Evolutionary conservation across 202 grass and related monocot genomes (phyloP), one percentile per base, ranked within the genome.

Genomic region (Hordeum pubiflorum): DNA sequence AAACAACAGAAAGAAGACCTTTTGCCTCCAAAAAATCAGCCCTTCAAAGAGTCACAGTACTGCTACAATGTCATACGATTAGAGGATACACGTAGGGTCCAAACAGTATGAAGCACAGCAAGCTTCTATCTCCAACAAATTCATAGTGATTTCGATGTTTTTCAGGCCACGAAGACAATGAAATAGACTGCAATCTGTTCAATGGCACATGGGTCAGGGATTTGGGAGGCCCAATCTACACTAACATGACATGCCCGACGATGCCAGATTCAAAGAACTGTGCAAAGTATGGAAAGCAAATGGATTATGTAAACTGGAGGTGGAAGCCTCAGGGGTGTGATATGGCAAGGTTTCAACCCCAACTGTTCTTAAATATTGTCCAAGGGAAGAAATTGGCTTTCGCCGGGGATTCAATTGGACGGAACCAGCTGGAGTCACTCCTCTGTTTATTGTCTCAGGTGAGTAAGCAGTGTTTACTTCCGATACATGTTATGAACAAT

Each of bases 371-470:
- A 57, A 40, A 85, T 39, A 38, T 86, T 61, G 75, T 89, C 23
- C 62, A 24, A 41, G 92, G 84, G 5, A 91, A 91, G 79, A 87
- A 72, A 59, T 9, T 89, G 84, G 92, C 79, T 1, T 94, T 94
- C 10, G 79, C 84, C 4, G 82, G 87, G 26, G 92, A 91, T 81
- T 94, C 89, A 18, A 55, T 91, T 57, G 89, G 82, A 17, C 69
- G 84, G 63, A 94, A 94, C 59, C 92, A 94, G 76, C 86, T 94
- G 60, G 87, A 89, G 60, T 94, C 89, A 61, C 64, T 94, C 26
- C 58, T 91, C 33, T 94, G 92, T 62, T 86, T 94, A 74, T 74
- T 94, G 65, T 94, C 84, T 82, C 86, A 89, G 86, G 86, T 91
- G 72, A 82, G 69, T 29, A 80, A 33, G 20, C 4, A 0, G 23